Base-by-base conservation (phyloP, 495 filamentous ascomycete species). In the Barbatosphaeria neglecta region DNA sequence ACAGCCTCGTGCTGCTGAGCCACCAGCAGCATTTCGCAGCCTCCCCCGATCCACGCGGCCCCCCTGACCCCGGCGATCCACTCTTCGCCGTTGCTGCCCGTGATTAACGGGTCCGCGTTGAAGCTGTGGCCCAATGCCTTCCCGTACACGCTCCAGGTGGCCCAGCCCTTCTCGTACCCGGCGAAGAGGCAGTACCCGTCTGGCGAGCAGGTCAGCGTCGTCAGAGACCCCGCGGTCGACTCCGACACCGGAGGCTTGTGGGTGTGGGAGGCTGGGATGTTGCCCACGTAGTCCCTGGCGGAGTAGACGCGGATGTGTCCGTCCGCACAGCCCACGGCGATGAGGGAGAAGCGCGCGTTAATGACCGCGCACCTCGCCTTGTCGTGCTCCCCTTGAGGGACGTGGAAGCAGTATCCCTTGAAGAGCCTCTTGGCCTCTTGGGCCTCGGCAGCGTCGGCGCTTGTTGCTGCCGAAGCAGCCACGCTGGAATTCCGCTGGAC, bases 151-250 rank as follows among this genome's bases (percentile, higher is more conserved):
- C 90, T 96, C 89, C 89, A 97, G 27, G 80, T 89, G 13, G 82
- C 84, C 93, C 93, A 99, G 11, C 93, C 93, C 49, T 79, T 80
- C 50, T 93, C 84, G 57, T 88, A 97, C 19, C 92, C 93, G 35
- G 84, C 88, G 63, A 99, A 95, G 4, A 97, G 74, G 57, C 90
- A 95, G 59, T 97, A 96, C 31, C 93, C 93, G 58, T 99, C 93
- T 0, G 92, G 87, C 9, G 93, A 95, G 69, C 95, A 99, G 51
- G 60, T 79, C 49, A 99, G 68, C 20, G 82, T 85, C 3, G 75
- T 86, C 38, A 95, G 61, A 17, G 58, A 54, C 2, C 93, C 93
- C 6, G 84, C 79, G 3, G 79, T 74, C 19, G 67, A 52, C 5
- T 63, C 56, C 7, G 86, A 84, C 2, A 78, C 78, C 7, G 86